Evolutionary conservation across 306 rosid species (phyloP), one percentile per base, ranked within the genome.

Genomic region (Luffa acutangula): DNA sequence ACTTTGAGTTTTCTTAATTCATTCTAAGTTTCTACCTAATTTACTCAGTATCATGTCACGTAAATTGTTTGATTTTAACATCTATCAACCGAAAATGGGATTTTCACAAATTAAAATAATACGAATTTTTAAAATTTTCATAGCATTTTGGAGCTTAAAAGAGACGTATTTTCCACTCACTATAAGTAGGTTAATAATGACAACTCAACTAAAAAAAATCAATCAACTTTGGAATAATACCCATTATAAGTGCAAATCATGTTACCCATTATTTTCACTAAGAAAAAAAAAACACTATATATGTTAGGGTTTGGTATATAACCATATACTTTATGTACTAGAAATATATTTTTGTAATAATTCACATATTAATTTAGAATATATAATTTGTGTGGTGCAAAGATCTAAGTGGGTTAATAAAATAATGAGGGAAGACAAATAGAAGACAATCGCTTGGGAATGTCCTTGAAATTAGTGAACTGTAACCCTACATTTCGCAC

Each of bases 321-420:
- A 45, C 37, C 37, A 70, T 43, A 70, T 70, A 52, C 3, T 20
- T 70, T 18, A 21, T 11, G 36, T 72, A 70, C 2, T 72, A 72
- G 3, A 2, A 21, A 72, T 72, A 49, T 72, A 45, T 72, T 72
- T 25, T 13, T 21, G 77, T 7, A 72, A 72, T 72, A 72, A 72
- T 72, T 70, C 13, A 70, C 21, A 25, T 7, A 72, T 48, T 15
- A 46, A 48, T 11, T 72, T 46, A 70, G 37, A 70, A 70, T 45
- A 70, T 9, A 43, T 70, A 10, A 51, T 39, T 2, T 45, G 4
- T 14, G 20, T 70, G 17, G 77, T 72, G 42, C 77, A 45, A 45
- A 72, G 77, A 72, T 72, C 77, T 72, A 45, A 72, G 77, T 72
- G 77, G 77, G 21, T 72, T 72, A 13, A 48, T 72, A 72, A 72